Conservation (phyloP, 306 rosid species). For the Trifolium repens region DNA sequence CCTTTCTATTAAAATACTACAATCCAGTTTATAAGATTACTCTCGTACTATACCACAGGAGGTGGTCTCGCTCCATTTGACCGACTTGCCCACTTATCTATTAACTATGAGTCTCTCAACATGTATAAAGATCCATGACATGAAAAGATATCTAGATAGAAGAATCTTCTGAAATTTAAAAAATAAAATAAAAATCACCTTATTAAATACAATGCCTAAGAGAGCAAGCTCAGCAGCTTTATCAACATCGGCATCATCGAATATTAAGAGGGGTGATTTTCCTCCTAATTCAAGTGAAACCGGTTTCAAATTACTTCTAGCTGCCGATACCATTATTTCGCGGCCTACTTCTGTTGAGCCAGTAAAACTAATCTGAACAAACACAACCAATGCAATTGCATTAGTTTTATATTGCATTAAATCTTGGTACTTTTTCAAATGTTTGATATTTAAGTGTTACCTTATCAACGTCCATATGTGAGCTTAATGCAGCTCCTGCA, state of each 20-base stretch:
- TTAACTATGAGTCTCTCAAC: background rate
- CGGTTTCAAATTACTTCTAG: conserved; percentile 74
- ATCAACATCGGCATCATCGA: conserved; percentile 78
- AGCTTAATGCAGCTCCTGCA: conserved; percentile 77
- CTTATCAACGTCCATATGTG: conserved; percentile 87
- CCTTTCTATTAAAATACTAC: background rate
- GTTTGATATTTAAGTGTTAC: conserved; percentile 42
- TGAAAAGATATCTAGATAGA: background rate
- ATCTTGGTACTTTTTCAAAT: background rate
- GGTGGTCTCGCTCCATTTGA: background rate
- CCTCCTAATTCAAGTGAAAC: conserved; percentile 91
- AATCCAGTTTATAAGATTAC: background rate
- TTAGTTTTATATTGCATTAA: background rate
- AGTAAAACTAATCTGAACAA: conserved; percentile 71
- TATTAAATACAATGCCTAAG: conserved; percentile 59
- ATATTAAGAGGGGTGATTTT: conserved; percentile 78
- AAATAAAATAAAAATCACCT: conserved; percentile 50
- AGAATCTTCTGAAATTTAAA: background rate
- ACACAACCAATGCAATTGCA: background rate
- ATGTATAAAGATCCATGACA: background rate
- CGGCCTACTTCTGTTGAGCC: conserved; percentile 88
- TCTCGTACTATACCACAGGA: background rate
- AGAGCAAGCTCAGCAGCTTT: conserved; percentile 79
- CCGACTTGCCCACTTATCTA: background rate
- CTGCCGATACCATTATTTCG: conserved; percentile 80